Conservation (phyloP, 768 basidiomycete genomes). For the Suillus weaverae region DNA sequence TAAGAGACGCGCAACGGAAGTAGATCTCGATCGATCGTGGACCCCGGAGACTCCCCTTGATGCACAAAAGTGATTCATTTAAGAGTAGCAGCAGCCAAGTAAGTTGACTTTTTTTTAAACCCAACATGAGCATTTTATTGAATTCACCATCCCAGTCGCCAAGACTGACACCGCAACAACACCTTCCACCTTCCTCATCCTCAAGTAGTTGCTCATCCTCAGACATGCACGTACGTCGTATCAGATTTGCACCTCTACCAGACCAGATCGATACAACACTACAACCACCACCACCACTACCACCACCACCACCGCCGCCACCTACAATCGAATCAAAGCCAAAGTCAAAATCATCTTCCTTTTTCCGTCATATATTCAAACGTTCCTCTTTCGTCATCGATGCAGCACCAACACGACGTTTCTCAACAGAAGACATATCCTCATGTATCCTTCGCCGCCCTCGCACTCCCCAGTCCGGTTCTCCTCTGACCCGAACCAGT, state of each 20-base stretch:
- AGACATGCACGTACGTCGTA: conserved; percentile 30
- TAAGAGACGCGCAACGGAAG: too few species aligned
- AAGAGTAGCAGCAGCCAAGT: background rate
- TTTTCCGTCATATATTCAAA: background rate
- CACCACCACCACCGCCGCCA: background rate
- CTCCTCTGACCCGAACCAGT: background rate
- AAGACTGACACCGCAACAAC: background rate
- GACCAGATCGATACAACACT: conserved; percentile 50
- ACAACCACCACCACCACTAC: conserved; percentile 24
- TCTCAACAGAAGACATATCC: conserved; percentile 28
- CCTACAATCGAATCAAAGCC: background rate
- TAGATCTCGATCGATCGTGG: background rate
- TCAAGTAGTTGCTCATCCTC: conserved; percentile 5
- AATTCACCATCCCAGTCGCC: background rate
- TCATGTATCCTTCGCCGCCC: conserved; percentile 28
- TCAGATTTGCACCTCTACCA: conserved; percentile 86
- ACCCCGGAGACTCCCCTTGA: background rate
- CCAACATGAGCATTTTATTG: conserved; percentile 3
- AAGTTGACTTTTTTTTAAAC: background rate
- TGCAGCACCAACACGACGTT: conserved; percentile 3
- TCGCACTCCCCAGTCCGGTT: background rate
- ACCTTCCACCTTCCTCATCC: conserved; percentile 1
- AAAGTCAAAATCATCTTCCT: background rate
- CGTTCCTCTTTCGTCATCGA: conserved; percentile 7
- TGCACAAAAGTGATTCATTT: background rate